Base-by-base conservation (phyloP, 2,329 filamentous ascomycete species). In the Didymellaceae sp. region DNA sequence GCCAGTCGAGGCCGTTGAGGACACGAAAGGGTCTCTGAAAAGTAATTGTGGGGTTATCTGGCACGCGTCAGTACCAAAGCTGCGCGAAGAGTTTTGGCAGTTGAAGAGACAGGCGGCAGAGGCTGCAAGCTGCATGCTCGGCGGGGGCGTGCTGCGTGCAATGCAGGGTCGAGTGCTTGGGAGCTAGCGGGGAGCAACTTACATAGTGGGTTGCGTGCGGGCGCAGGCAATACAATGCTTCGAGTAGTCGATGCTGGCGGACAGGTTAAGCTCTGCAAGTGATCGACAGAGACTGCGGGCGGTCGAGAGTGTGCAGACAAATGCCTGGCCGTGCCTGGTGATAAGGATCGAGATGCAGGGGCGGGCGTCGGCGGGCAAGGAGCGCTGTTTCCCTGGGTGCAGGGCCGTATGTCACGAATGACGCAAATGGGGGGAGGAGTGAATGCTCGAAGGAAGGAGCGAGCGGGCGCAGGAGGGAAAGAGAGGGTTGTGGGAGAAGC, bases 361-460 rank as follows among this genome's bases (percentile, higher is more conserved):
- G 62, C 59, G 59, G 62, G 60, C 60, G 60, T 58, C 45, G 62
- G 55, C 58, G 63, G 61, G 63, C 66, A 73, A 72, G 68, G 68
- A 72, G 71, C 57, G 63, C 67, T 63, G 66, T 59, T 72, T 73
- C 70, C 71, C 67, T 65, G 58, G 57, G 61, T 42, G 54, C 52
- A 33, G 67, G 65, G 65, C 50, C 47, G 67, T 54, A 32, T 54
- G 54, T 57, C 51, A 59, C 51, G 61, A 63, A 59, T 55, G 62
- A 59, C 66, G 63, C 56, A 63, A 59, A 58, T 55, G 59, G 38
- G 34, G n/a, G 67, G 54, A 44, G 62, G 67, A 72, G 67, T 57
- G 70, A 70, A 65, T 62, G 70, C 62, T 55, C 58, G 67, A 71
- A 72, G 64, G 70, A 72, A 64, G 65, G 66, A 71, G 71, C 67